Evolutionary conservation across 164 flowering plant species (phyloP), one percentile per base, ranked within the genome.

Genomic region (Magnolia sinica): DNA sequence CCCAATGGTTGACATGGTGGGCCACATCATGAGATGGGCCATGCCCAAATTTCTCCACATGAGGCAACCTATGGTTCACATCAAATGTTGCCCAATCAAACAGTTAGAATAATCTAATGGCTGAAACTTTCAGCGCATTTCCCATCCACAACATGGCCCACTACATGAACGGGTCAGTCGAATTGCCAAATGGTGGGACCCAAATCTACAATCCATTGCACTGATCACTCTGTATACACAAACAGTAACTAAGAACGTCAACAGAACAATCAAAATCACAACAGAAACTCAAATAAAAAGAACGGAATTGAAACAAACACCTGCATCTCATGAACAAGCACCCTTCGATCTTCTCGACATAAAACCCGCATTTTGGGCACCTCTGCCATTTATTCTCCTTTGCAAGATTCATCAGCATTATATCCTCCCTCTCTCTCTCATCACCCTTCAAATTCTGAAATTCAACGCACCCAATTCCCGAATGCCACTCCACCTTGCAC

Each of bases 291-390:
- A 70, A 18, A 14, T 70, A 14, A 45, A 50, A 10, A 20, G 9
- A 50, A 18, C 45, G 45, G 45, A 37, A 37, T 37, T 0, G 10
- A 29, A 73, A 18, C 18, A 49, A 31, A 10, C 22, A 87, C 91
- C 90, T 84, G 90, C 91, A 89, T 5, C 45, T 50, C 1, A 88
- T 88, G 72, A 81, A 82, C 8, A 23, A 5, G 66, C 90, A 88
- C 0, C 90, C 90, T 0, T 52, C 73, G 9, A 8, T 66, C 76
- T 72, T 87, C 59, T 88, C 90, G 10, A 90, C 91, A 70, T 70
- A 80, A 50, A 78, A 76, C 20, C 76, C 76, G 79, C 91, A 91
- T 1, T 70, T 73, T 4, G 87, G 86, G 51, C 90, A 89, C 55
- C 85, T 86, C 69, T 55, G 78, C 94, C 94, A 89, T 10, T 80